A percentile compares a stretch with the other conserved stretches of the same genome.
Evolutionary conservation across 306 rosid species (phyloP).

Genomic region (Lathyrus sativus): DNA sequence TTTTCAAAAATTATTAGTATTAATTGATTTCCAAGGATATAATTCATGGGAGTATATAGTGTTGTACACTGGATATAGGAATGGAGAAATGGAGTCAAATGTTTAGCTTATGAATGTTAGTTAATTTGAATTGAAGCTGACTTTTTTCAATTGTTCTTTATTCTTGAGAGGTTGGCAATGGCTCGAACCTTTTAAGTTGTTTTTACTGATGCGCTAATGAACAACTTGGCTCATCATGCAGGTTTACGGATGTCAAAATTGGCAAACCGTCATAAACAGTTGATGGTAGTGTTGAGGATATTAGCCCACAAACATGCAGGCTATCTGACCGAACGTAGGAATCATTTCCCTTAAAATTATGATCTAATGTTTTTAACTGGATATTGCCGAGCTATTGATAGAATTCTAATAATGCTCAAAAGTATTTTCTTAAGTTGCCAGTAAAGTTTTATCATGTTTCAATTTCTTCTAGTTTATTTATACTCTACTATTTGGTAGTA

Average conservation of each 20-base stretch:
- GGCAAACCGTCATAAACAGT: conserved; percentile 57
- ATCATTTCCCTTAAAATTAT: conserved; percentile 13
- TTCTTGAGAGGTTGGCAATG: not conserved
- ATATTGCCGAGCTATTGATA: conserved; percentile 20
- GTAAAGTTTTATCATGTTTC: conserved; percentile 23
- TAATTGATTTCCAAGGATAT: not conserved
- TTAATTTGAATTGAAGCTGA: conserved; percentile 5
- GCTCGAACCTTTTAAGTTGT: conserved; percentile 26
- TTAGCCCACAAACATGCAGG: conserved; percentile 78
- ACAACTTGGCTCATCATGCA: conserved; percentile 39
- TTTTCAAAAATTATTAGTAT: not conserved
- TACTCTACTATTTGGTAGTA: conserved; percentile 16
- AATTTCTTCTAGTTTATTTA: conserved; percentile 16
- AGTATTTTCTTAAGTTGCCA: conserved; percentile 10
- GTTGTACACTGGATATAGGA: too few relatives aligned
- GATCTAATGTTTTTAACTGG: conserved; percentile 12
- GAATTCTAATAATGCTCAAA: conserved; percentile 11
- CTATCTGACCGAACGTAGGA: conserved; percentile 80
- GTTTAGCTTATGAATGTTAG: conserved; percentile 27
- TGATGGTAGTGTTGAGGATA: conserved; percentile 50
- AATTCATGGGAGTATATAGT: not conserved
- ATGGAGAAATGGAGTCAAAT: too few relatives aligned
- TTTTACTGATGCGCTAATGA: conserved; percentile 27
- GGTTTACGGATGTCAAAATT: conserved; percentile 69
- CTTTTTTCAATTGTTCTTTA: conserved; percentile 27